Evolutionary conservation across 768 basidiomycete genomes (phyloP), one percentile per base, ranked within the genome.

Genomic region (Serpula lacrymans): DNA sequence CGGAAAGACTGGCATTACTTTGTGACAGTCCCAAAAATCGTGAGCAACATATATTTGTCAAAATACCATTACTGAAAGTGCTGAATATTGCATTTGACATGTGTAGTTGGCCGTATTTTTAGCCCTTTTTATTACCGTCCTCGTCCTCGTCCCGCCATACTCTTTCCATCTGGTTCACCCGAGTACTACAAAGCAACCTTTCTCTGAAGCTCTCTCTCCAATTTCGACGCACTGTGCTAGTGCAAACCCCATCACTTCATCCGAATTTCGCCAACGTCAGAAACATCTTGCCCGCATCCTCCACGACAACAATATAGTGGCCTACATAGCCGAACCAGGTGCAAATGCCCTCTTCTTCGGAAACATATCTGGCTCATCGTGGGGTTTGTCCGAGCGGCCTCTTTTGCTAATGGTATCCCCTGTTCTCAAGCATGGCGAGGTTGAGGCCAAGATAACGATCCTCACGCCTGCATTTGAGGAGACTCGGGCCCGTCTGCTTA

Each of bases 271-370:
- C 17, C 56, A 55, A 22, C 73, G 83, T n/a, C 86, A 85, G 50
- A 65, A 52, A 5, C 46, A 57, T 7, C 69, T 88, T 21, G 80
- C 81, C 2, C 62, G 64, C 11, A 63, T 57, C 0, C 69, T 88
- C 13, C 56, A 65, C 39, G 45, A 58, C 5, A 65, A 78, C 20
- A 72, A 77, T 22, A 82, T 75, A 0, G 70, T 77, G 6, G 82
- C 84, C 12, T 92, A 87, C 57, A 75, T 93, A 24, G 77, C 84
- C 5, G 89, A 93, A 56, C 88, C 91, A 18, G 80, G 85, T 0
- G 76, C 86, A 11, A 84, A 70, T 42, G 78, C 82, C 1, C 62
- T 69, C 3, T 93, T 78, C 68, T 91, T 75, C 57, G 79, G 70
- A n/a, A 89, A 88, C 49, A 70, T 89, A 43, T 82, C 83, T 10